These are phyloP conservation scores for Prunus armeniaca DNA, from an alignment of 306 rosid genomes.

Conservation along the genomic window DNA sequence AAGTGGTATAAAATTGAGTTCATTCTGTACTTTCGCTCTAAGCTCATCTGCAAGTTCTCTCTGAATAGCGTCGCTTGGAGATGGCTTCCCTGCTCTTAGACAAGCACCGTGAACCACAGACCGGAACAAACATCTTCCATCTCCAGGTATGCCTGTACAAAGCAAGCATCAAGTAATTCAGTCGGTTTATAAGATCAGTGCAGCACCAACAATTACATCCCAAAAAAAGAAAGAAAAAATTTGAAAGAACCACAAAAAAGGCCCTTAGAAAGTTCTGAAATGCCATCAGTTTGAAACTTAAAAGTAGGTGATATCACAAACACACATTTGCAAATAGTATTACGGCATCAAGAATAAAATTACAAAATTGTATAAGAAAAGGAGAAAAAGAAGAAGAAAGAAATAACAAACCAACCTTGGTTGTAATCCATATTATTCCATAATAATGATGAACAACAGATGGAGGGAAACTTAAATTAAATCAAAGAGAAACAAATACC, in stretches of 20 bases:
- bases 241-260: no score
- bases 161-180: constrained; percentile 6
- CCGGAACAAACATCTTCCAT: constrained; percentile 90
- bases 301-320: neutral
- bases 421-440: neutral
- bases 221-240: no score
- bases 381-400: neutral
- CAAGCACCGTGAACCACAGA: constrained; percentile 70
- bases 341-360: neutral
- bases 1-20: neutral
- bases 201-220: no score
- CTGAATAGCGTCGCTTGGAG: constrained; percentile 56
- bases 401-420: neutral
- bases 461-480: neutral
- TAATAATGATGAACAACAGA: neutral
- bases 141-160: constrained; percentile 66
- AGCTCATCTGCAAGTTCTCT: constrained; percentile 89
- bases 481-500: neutral
- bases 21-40: constrained; percentile 48
- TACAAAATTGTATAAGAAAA: neutral
- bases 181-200: neutral
- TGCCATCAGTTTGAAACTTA: no score
- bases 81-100: constrained; percentile 56
- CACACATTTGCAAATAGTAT: neutral
- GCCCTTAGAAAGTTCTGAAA: no score